Conservation (phyloP, 805 yeast genomes). For the Brettanomyces bruxellensis region DNA sequence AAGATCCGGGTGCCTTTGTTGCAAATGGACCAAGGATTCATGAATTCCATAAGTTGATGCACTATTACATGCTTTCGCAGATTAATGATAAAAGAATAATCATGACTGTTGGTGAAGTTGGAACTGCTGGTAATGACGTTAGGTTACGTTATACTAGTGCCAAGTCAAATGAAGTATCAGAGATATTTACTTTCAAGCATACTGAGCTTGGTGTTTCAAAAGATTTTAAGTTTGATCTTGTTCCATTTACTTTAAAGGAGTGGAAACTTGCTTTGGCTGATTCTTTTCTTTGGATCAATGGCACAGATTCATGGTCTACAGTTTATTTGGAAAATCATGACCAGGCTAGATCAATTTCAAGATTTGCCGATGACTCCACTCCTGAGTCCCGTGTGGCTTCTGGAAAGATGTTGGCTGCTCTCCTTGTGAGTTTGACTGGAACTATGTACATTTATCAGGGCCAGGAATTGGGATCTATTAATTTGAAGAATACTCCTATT, state of each 20-base stretch:
- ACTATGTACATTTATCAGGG: conserved; percentile 52
- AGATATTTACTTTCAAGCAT: conserved; percentile 29
- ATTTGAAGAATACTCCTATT: neutral
- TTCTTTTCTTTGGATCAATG: conserved; percentile 31
- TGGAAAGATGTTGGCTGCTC: conserved; percentile 40
- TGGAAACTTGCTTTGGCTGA: conserved; percentile 31
- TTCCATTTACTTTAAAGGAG: conserved; percentile 27
- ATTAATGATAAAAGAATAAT: conserved; percentile 28
- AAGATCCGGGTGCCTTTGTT: conserved; percentile 18
- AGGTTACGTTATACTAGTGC: conserved; percentile 34
- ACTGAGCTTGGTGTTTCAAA: conserved; percentile 29
- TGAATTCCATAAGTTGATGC: conserved; percentile 47
- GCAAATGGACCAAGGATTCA: conserved; percentile 48
- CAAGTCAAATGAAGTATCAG: conserved; percentile 27
- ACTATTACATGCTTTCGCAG: conserved; percentile 17
- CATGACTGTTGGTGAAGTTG: conserved; percentile 53
- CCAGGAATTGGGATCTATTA: conserved; percentile 39
- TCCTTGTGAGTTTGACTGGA: conserved; percentile 41
- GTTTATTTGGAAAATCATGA: conserved; percentile 50
- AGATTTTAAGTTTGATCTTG: conserved; percentile 27
- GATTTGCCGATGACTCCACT: conserved; percentile 37
- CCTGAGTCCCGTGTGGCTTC: conserved; percentile 27
- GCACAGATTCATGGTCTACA: conserved; percentile 50
- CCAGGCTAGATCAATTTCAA: conserved; percentile 44
- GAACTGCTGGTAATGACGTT: conserved; percentile 32